Evolutionary conservation across 768 basidiomycete genomes (phyloP), one percentile per base, ranked within the genome.

Genomic region (Mycena rosella): DNA sequence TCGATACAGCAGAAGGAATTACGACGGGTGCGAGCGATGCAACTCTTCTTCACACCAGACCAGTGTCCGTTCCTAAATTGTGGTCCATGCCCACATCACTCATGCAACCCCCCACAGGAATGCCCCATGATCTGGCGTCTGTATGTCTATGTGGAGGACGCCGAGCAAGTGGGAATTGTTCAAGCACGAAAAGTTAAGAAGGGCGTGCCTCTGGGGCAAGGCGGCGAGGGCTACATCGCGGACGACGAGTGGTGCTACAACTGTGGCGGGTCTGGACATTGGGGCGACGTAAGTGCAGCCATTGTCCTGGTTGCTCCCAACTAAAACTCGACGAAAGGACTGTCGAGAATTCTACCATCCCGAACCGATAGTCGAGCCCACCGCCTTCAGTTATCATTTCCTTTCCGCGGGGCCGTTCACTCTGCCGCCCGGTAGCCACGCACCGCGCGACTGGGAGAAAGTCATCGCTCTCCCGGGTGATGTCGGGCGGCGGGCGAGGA

Each of bases 61-160:
- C 44, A 91, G 89, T 70, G 93, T 92, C 72, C 47, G 86, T 79
- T 44, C 47, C 18, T 48, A 20, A 29, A 30, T 26, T 47, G 38
- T 58, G 44, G 8, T 14, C 55, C 48, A 5, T 44, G 36, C 45
- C 58, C 11, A 20, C 15, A 22, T 24, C 24, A 14, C 30, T 63
- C 14, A 64, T 32, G 27, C 45, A 11, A 18, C 15, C 42, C 40
- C 64, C 15, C 49, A 30, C 66, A 95, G 93, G 92, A 94, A 85
- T 95, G 94, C 70, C 92, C 93, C 9, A 91, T 90, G 3, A 81
- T 91, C 67, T 95, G 94, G 94, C 85, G 94, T 44, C 79, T 93
- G 70, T 95, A 95, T 71, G 86, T 89, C 42, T 95, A 95, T 69
- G 82, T 91, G 30, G 80, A 83, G 4, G 86, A 87, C 18, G 82